A percentile compares a stretch with the other conserved stretches of the same genome.
phyloP scores from a whole-genome alignment of 768 basidiomycete species.

The Russula sp. region DNA sequence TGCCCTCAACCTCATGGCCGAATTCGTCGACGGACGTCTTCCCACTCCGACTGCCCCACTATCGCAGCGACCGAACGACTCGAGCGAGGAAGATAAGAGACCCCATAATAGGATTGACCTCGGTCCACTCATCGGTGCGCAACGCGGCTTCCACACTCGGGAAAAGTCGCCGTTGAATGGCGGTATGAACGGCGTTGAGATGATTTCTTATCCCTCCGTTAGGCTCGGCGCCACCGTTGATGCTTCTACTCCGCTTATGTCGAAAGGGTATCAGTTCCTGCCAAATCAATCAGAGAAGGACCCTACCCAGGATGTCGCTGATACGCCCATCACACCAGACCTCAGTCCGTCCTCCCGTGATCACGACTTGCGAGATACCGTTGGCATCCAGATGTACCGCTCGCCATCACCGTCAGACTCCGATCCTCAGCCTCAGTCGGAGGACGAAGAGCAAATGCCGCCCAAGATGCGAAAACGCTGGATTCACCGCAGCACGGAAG shows the following conservation, averaged over 20 bases:
- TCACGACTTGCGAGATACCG: slow-evolving; percentile 5
- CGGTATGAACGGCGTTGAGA: slow-evolving; percentile 60
- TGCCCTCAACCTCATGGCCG: slow-evolving; percentile 55
- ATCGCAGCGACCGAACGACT: slow-evolving; percentile 25
- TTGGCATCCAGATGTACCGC: slow-evolving; percentile 9
- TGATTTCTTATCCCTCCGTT: slow-evolving; percentile 32
- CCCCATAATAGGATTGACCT: slow-evolving; percentile 36
- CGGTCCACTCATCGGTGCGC: slow-evolving; percentile 56
- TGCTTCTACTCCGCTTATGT: not conserved
- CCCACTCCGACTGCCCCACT: slow-evolving; percentile 27
- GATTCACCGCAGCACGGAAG: slow-evolving; percentile 24
- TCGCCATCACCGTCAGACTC: slow-evolving; percentile 23
- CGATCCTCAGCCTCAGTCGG: slow-evolving; percentile 5
- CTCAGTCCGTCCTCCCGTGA: not conserved
- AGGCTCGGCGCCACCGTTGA: slow-evolving; percentile 19
- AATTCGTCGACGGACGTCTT: slow-evolving; percentile 47
- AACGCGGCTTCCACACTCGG: slow-evolving; percentile 56
- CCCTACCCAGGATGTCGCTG: slow-evolving; percentile 5
- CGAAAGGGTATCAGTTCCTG: not conserved
- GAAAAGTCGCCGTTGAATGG: slow-evolving; percentile 52
- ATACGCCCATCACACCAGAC: not conserved
- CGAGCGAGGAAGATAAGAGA: slow-evolving; percentile 12
- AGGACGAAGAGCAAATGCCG: slow-evolving; percentile 22
- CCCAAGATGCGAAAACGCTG: slow-evolving; percentile 26
- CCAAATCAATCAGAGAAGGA: slow-evolving; percentile 29